phyloP scores from a whole-genome alignment of 2,329 filamentous ascomycete species.

The Fusarium subglutinans region DNA sequence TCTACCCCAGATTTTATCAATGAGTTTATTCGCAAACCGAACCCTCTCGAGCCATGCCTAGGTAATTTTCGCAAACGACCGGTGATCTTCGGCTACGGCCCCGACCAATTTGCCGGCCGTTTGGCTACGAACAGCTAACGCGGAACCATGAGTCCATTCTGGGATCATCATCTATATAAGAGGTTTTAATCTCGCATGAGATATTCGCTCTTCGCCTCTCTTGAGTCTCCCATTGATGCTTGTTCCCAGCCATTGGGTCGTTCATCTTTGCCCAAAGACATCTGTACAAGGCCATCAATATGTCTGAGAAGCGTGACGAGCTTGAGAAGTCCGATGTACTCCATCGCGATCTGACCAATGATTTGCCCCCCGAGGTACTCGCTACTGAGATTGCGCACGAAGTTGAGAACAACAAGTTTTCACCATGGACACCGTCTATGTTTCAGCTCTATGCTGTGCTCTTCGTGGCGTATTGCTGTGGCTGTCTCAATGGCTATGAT shows the following conservation, averaged over 20 bases:
- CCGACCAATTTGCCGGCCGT: neutral
- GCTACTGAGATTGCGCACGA: conserved; percentile 54
- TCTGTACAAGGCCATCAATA: neutral
- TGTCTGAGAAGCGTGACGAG: conserved; percentile 5
- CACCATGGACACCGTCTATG: conserved; percentile 61
- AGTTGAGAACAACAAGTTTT: conserved; percentile 49
- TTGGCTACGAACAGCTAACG: conserved; percentile 3
- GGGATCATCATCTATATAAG: neutral
- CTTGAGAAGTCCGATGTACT: conserved; percentile 9
- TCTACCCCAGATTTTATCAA: conserved; percentile 16
- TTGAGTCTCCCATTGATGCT: neutral
- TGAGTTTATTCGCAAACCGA: conserved; percentile 12
- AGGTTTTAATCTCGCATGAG: neutral
- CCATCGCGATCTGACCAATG: neutral
- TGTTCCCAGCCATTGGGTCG: neutral
- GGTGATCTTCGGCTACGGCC: neutral
- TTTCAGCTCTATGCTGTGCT: conserved; percentile 61
- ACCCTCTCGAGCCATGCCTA: neutral
- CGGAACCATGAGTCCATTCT: neutral
- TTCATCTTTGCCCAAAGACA: neutral
- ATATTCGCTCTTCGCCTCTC: too few species aligned
- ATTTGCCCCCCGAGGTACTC: conserved; percentile 19
- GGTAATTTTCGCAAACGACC: neutral
- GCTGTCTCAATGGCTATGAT: conserved; percentile 51
- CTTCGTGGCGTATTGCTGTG: conserved; percentile 60